These are phyloP conservation scores for Pichia sp. DNA, from an alignment of 1,139 yeast species.

Conservation along the genomic window DNA sequence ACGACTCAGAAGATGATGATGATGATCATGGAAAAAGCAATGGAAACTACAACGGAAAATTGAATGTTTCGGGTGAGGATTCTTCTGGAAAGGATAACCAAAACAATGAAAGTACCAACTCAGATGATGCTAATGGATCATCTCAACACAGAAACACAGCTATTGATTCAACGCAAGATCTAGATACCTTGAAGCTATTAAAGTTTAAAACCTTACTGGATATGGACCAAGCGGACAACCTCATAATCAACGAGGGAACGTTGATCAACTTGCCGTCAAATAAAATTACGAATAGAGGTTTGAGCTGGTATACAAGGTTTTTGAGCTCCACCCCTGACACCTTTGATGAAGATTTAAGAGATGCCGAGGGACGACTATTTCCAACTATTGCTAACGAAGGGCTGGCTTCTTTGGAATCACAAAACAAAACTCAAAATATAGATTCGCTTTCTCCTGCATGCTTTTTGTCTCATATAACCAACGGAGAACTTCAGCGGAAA, in stretches of 20 bases:
- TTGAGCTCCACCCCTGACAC: neutral
- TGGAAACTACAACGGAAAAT: neutral
- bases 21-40: neutral
- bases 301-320: neutral
- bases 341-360: neutral
- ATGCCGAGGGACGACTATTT: neutral
- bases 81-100: neutral
- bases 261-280: neutral
- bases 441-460: neutral
- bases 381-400: neutral
- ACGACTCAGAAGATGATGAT: conserved; percentile 1
- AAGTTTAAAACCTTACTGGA: conserved; percentile 1
- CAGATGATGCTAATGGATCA: neutral
- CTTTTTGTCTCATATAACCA: neutral
- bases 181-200: neutral
- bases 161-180: neutral
- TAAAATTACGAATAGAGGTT: neutral
- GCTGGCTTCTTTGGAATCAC: neutral
- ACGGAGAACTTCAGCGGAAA: neutral
- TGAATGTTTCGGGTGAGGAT: neutral
- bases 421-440: neutral
- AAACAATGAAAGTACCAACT: neutral
- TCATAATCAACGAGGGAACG: conserved; percentile 1
- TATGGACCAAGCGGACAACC: neutral
- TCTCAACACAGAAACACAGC: neutral